Evolutionary conservation across 768 basidiomycete genomes (phyloP).

Genomic region (Tricholoma sp.): DNA sequence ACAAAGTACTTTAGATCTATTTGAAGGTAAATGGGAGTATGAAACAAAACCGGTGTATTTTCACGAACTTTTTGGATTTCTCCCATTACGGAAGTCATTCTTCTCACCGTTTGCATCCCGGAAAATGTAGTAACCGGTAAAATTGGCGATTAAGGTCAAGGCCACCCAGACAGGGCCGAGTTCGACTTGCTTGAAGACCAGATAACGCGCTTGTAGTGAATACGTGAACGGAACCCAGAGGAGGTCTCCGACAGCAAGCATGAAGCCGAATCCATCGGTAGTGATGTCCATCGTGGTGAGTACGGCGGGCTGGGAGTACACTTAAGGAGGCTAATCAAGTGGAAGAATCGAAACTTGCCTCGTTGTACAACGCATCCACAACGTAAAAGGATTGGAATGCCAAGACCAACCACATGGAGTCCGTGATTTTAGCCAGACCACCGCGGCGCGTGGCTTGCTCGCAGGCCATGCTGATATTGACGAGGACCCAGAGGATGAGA

Average conservation of each 20-base stretch:
- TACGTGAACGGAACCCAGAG: conserved; percentile 95
- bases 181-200: conserved; percentile 83
- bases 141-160: conserved; percentile 59
- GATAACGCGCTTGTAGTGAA: conserved; percentile 88
- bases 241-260: conserved; percentile 92
- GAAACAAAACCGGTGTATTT: not conserved
- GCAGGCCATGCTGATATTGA: conserved; percentile 88
- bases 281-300: conserved; percentile 98
- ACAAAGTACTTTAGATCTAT: conserved; percentile 15
- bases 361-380: conserved; percentile 82
- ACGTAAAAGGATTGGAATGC: conserved; percentile 88
- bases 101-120: conserved; percentile 86
- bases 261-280: conserved; percentile 97
- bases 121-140: conserved; percentile 88
- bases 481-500: conserved; percentile 85
- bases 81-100: conserved; percentile 90
- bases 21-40: not conserved
- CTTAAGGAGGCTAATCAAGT: not conserved
- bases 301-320: conserved; percentile 59
- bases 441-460: conserved; percentile 82
- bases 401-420: conserved; percentile 88
- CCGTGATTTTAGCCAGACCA: conserved; percentile 61
- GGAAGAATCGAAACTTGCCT: conserved; percentile 43
- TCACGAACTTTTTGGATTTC: conserved; percentile 83
- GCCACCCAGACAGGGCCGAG: conserved; percentile 58